Base-by-base conservation (phyloP, 352 stramenopile species). In the Globisporangium cylindrosporum region DNA sequence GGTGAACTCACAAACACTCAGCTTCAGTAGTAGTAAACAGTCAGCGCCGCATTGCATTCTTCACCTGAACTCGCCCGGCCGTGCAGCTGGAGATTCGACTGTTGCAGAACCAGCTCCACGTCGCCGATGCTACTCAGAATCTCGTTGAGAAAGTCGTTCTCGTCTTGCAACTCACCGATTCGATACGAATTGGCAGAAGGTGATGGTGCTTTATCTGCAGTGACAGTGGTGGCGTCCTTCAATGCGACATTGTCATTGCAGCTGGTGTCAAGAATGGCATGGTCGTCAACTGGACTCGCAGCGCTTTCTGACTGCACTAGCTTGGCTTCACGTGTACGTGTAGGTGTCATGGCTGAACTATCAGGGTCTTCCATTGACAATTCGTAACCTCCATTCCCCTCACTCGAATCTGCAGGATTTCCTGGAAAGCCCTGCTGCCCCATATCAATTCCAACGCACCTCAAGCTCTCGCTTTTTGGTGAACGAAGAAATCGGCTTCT, bases 61-160 rank as follows among this genome's bases (percentile, higher is more conserved):
- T 18, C 4, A 43, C n/a, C 34, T 22, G 24, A 15, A 46, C 34
- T 32, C 10, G 25, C 14, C 14, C 54, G 34, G 5, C 18, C 25
- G 32, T n/a, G 4, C 24, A 70, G 15, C 27, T 64, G 56, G 4
- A 60, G 64, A 6, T 56, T 74, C 8, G 73, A 72, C 22, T 90
- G 74, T 36, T 75, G 80, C 3, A 91, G 71, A 25, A 91, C 38
- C 3, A 87, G 34, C 55, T 91, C 83, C 24, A 87, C 75, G 25
- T 90, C 81, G 7, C 76, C 74, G 9, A 91, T 90, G 62, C 77
- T 89, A 46, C 66, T 77, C 9, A 91, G 43, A 49, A 91, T 91
- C 1, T 91, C 75, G 15, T 77, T 74, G 24, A 91, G 66, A 68
- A 91, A 91, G 0, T 80, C 72, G 24, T 77, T 65, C 27, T 74